These are phyloP conservation scores for Rhododendron molle DNA, from an alignment of 148 eudicot genomes.

Conservation along the genomic window DNA sequence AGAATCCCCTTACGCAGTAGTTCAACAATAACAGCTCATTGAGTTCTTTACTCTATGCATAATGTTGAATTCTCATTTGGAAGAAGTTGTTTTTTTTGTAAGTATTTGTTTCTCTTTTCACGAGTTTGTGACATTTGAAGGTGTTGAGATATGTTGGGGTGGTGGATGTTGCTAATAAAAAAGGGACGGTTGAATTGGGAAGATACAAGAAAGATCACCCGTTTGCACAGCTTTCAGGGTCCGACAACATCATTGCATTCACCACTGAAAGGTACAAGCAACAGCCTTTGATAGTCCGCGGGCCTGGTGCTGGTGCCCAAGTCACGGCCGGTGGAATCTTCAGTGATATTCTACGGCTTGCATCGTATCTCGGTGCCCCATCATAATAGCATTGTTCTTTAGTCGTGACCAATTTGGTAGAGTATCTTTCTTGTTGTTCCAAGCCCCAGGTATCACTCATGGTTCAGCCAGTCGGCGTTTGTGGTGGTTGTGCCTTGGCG, in stretches of 20 bases:
- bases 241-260: conserved; percentile 91
- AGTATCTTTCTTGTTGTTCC: neutral
- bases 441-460: neutral
- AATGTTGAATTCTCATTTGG: neutral
- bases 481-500: neutral
- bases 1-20: neutral
- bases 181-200: conserved; percentile 64
- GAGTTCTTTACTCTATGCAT: neutral
- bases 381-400: conserved; percentile 32
- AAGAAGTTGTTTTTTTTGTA: neutral
- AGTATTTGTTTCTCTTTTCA: neutral
- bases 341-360: conserved; percentile 81
- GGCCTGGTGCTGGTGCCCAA: conserved; percentile 96
- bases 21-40: neutral
- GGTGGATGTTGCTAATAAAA: conserved; percentile 70
- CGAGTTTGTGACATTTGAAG: conserved; percentile 31
- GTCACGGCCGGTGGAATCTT: conserved; percentile 98
- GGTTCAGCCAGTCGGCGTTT: neutral
- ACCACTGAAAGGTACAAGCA: conserved; percentile 78
- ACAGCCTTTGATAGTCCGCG: conserved; percentile 90
- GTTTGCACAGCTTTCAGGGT: conserved; percentile 89
- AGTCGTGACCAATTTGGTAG: neutral
- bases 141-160: conserved; percentile 93
- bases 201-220: conserved; percentile 93
- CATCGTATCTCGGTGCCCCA: conserved; percentile 95